phyloP scores from a whole-genome alignment of 1,284 basidiomycete species.

The Entoloma clypeatum region DNA sequence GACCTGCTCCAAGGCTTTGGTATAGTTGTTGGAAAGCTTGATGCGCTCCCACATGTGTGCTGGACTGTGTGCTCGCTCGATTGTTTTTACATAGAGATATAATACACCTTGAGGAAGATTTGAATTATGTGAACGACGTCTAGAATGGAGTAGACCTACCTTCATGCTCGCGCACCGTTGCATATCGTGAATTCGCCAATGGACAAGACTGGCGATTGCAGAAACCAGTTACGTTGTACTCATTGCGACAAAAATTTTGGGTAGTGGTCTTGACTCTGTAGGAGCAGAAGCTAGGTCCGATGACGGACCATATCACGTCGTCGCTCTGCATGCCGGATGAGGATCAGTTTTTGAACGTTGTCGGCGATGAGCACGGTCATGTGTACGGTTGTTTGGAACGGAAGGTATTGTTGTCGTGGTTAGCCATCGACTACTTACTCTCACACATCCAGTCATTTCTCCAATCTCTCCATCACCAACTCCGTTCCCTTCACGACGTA shows the following conservation, averaged over 20 bases:
- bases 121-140: background rate
- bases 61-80: conserved; percentile 94
- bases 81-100: conserved; percentile 98
- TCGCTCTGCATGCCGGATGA: conserved; percentile 95
- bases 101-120: conserved; percentile 64
- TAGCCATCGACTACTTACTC: no score
- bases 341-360: conserved; percentile 31
- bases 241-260: conserved; percentile 98
- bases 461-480: conserved; percentile 1
- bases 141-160: conserved; percentile 45
- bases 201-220: conserved; percentile 97
- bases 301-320: conserved; percentile 95
- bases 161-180: conserved; percentile 94
- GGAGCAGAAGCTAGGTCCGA: conserved; percentile 91
- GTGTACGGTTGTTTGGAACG: no score
- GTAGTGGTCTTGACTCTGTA: conserved; percentile 98
- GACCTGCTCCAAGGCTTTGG: conserved; percentile 92
- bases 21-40: conserved; percentile 91
- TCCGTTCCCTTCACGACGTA: conserved; percentile 19
- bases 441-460: no score
- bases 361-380: background rate
- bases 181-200: conserved; percentile 94
- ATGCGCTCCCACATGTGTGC: conserved; percentile 98
- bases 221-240: conserved; percentile 98
- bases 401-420: no score